These are phyloP conservation scores for Alternaria infectoria DNA, from an alignment of 2,329 filamentous ascomycete species.

Conservation along the genomic window DNA sequence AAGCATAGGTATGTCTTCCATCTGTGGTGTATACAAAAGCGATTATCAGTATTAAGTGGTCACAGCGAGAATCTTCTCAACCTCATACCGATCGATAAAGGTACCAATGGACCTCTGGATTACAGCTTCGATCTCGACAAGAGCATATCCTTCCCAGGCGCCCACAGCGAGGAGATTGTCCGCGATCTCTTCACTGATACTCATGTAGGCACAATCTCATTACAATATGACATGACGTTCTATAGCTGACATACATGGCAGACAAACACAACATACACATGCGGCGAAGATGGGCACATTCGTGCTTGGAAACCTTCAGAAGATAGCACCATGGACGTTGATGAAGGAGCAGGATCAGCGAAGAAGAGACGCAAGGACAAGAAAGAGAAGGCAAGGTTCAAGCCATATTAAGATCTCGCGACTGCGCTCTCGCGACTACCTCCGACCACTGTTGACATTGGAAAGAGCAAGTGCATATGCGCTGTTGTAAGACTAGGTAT, in stretches of 20 bases:
- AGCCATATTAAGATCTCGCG: constrained; percentile 28
- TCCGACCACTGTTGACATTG: neutral
- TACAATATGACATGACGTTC: too few species aligned
- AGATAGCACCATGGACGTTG: constrained; percentile 33
- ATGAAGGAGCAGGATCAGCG: constrained; percentile 24
- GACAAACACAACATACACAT: constrained; percentile 51
- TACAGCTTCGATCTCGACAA: constrained; percentile 36
- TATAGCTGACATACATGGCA: constrained; percentile 14
- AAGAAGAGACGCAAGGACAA: constrained; percentile 36
- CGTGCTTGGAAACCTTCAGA: constrained; percentile 49
- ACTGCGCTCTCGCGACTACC: neutral
- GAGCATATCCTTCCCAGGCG: constrained; percentile 46
- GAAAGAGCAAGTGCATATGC: neutral
- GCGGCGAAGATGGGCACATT: constrained; percentile 57
- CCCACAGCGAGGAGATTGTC: constrained; percentile 58
- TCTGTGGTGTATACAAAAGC: neutral
- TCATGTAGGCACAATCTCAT: constrained; percentile 30
- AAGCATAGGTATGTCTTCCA: constrained; percentile 66
- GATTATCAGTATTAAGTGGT: constrained; percentile 1
- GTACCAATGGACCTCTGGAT: constrained; percentile 28
- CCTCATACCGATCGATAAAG: constrained; percentile 40
- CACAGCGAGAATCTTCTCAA: constrained; percentile 35
- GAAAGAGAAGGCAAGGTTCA: constrained; percentile 46
- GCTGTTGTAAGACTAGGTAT: neutral
- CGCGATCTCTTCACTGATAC: constrained; percentile 53